A percentile compares a stretch with the other conserved stretches of the same genome.
phyloP scores from a whole-genome alignment of 177 flowering plant genomes.

The Vitis hybrid region DNA sequence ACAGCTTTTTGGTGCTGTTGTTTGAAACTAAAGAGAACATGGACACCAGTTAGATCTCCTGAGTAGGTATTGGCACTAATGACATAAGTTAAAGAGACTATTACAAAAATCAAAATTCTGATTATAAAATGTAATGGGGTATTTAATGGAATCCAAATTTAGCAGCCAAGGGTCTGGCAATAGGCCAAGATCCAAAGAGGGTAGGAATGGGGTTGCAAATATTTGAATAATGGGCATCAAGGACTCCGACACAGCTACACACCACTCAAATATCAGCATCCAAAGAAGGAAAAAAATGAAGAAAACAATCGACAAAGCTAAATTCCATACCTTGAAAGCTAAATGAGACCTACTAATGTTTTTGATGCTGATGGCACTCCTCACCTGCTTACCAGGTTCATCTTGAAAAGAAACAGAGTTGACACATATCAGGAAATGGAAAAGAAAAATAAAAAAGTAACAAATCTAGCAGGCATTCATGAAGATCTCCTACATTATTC shows the following conservation, averaged over 20 bases:
- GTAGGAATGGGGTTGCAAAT: too few relatives aligned
- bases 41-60: not conserved
- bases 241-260: too few relatives aligned
- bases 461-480: not conserved
- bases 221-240: too few relatives aligned
- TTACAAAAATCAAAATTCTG: not conserved
- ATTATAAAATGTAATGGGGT: too few relatives aligned
- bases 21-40: constrained; percentile 36
- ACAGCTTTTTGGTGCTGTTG: constrained; percentile 54
- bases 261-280: not conserved
- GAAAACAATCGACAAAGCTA: not conserved
- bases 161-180: too few relatives aligned
- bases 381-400: constrained; percentile 50
- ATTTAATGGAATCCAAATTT: too few relatives aligned
- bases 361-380: constrained; percentile 40
- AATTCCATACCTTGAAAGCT: constrained; percentile 41
- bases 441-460: not conserved
- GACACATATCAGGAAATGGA: not conserved
- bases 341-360: constrained; percentile 37
- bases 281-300: not conserved
- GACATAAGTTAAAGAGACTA: not conserved
- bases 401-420: constrained; percentile 19
- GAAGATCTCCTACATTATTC: too few relatives aligned
- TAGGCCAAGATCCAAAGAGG: too few relatives aligned
- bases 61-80: not conserved